phyloP scores from a whole-genome alignment of 1,284 basidiomycete species.

The Grifola frondosa region DNA sequence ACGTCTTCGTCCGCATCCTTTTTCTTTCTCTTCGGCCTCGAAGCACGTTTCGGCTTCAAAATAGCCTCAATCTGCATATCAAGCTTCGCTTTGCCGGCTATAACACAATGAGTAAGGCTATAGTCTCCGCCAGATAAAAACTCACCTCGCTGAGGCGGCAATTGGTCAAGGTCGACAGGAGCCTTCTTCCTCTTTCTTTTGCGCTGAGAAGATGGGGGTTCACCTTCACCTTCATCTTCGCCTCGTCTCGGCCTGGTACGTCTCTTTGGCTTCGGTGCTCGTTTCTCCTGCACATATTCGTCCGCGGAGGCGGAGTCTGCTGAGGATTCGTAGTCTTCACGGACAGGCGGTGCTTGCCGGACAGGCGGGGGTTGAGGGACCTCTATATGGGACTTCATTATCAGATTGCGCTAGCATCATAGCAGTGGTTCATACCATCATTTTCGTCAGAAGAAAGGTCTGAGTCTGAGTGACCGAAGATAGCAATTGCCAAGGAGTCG shows the following conservation, averaged over 20 bases:
- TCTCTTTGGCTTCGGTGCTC: conserved; percentile 46
- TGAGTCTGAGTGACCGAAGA: conserved; percentile 72
- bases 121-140: conserved; percentile 12
- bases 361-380: conserved; percentile 33
- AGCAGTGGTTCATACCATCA: conserved; percentile 34
- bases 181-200: conserved; percentile 49
- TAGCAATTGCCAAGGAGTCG: conserved; percentile 31
- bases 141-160: conserved; percentile 73
- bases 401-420: neutral
- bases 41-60: conserved; percentile 74
- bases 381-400: conserved; percentile 18
- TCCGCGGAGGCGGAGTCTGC: conserved; percentile 67
- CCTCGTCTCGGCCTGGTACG: conserved; percentile 37
- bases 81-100: conserved; percentile 62
- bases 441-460: conserved; percentile 75
- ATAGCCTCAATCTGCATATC: conserved; percentile 82
- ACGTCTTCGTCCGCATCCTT: conserved; percentile 76
- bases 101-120: neutral
- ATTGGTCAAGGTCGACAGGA: conserved; percentile 53
- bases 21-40: conserved; percentile 67
- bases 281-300: conserved; percentile 62
- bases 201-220: conserved; percentile 34
- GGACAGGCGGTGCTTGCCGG: conserved; percentile 25
- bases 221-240: conserved; percentile 40
- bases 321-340: conserved; percentile 54